phyloP scores from a whole-genome alignment of 768 basidiomycete genomes.

The Pisolithus marmoratus region DNA sequence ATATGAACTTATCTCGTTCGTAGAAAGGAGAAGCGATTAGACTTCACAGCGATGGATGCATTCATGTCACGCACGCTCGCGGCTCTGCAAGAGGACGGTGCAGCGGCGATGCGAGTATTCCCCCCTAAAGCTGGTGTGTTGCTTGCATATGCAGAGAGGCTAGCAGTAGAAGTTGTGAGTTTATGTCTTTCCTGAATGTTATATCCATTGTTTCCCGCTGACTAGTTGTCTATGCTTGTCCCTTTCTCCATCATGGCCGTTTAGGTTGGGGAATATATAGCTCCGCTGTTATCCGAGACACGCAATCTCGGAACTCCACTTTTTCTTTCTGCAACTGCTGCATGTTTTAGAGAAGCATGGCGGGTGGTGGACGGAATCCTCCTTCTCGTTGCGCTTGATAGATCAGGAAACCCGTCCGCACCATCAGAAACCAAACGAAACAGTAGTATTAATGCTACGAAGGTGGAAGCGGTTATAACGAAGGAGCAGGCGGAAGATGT shows the following conservation, averaged over 20 bases:
- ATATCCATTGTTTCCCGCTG: not conserved
- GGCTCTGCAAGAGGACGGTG: slow-evolving; percentile 68
- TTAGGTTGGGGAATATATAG: slow-evolving; percentile 85
- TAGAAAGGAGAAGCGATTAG: slow-evolving; percentile 55
- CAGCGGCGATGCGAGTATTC: slow-evolving; percentile 80
- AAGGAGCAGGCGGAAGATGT: slow-evolving; percentile 70
- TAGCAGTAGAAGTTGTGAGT: slow-evolving; percentile 80
- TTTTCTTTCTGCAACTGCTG: slow-evolving; percentile 83
- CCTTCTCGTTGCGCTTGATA: slow-evolving; percentile 33
- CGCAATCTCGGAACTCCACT: slow-evolving; percentile 64
- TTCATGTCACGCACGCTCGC: slow-evolving; percentile 71
- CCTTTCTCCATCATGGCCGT: slow-evolving; percentile 2
- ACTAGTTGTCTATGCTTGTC: not conserved
- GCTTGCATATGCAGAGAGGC: slow-evolving; percentile 73
- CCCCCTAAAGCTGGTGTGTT: slow-evolving; percentile 75
- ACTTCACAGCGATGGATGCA: slow-evolving; percentile 90
- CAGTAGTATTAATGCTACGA: slow-evolving; percentile 9
- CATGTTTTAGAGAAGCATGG: slow-evolving; percentile 85
- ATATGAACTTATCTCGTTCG: not conserved
- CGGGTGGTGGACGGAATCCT: slow-evolving; percentile 76
- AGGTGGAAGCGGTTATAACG: slow-evolving; percentile 36
- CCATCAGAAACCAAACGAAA: slow-evolving; percentile 1
- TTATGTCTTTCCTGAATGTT: not conserved
- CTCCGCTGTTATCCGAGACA: slow-evolving; percentile 68
- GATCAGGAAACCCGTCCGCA: slow-evolving; percentile 1